A percentile compares a stretch with the other conserved stretches of the same genome.
Conservation (phyloP, 2,329 filamentous ascomycete species). For the Dothiorella sarmentorum region DNA sequence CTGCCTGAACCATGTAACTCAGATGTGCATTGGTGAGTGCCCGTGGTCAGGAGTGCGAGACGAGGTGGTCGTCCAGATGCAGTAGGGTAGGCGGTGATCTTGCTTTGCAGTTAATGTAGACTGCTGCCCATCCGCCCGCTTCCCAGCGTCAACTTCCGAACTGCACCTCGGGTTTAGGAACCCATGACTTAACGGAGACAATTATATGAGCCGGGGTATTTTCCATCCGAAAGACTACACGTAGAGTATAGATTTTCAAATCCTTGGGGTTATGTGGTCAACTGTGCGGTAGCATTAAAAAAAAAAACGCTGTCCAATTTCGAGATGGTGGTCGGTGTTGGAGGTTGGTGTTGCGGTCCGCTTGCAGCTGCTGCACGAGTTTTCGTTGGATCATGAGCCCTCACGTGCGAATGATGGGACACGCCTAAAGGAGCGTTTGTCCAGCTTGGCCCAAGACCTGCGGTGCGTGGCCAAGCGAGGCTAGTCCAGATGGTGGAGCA, state of each 20-base stretch:
- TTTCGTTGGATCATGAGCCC: background rate
- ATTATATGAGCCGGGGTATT: background rate
- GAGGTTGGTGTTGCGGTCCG: background rate
- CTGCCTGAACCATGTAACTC: slow-evolving; percentile 3
- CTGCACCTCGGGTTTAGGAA: background rate
- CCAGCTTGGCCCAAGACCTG: slow-evolving; percentile 3
- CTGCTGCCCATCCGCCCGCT: background rate
- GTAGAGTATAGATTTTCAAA: background rate
- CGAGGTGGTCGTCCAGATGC: slow-evolving; percentile 5
- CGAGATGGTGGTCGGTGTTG: background rate
- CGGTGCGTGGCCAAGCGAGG: slow-evolving; percentile 3
- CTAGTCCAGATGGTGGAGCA: slow-evolving; percentile 9
- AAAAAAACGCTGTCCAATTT: background rate
- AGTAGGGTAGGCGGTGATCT: slow-evolving; percentile 5
- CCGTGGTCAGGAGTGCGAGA: background rate
- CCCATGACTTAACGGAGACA: background rate
- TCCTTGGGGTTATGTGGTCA: background rate
- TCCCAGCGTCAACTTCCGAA: background rate
- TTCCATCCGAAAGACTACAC: background rate
- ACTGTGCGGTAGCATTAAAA: background rate
- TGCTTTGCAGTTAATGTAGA: slow-evolving; percentile 8
- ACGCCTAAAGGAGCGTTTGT: background rate
- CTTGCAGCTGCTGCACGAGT: background rate
- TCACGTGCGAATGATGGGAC: slow-evolving; percentile 3
- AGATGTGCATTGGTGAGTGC: background rate